These are phyloP conservation scores for Smittium culicis DNA, from an alignment of 371 early-diverging fungal species.

Conservation along the genomic window DNA sequence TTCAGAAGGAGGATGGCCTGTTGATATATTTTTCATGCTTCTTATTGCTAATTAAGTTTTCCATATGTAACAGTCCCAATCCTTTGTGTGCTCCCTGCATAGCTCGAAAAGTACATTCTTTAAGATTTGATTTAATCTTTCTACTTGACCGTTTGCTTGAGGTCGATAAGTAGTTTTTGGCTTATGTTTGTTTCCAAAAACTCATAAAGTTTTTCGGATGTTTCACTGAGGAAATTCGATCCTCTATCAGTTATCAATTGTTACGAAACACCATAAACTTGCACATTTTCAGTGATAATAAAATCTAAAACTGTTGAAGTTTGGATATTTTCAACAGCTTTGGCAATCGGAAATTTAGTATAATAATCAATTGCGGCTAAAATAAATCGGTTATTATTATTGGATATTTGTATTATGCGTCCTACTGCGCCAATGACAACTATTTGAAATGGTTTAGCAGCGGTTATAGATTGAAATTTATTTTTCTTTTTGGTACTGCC, in stretches of 20 bases:
- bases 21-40: not conserved
- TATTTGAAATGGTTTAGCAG: conserved; percentile 3
- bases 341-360: not conserved
- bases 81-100: not conserved
- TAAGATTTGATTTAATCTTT: conserved; percentile 6
- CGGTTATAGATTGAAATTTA: not conserved
- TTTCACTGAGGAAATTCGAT: conserved; percentile 4
- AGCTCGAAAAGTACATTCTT: not conserved
- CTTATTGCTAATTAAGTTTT: not conserved
- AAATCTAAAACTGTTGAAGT: not conserved
- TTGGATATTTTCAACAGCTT: not conserved
- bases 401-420: not conserved
- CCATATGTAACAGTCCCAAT: conserved; percentile 4
- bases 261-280: not conserved
- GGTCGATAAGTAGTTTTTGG: conserved; percentile 3
- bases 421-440: conserved; percentile 4
- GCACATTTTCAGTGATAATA: not conserved
- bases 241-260: conserved; percentile 4
- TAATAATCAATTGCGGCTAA: conserved; percentile 5
- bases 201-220: not conserved
- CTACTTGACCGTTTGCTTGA: conserved; percentile 1
- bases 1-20: not conserved
- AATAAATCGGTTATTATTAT: not conserved
- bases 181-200: not conserved
- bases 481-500: not conserved